Evolutionary conservation across 2,329 filamentous ascomycete species (phyloP).

Genomic region (Clarireedia homoeocarpa): DNA sequence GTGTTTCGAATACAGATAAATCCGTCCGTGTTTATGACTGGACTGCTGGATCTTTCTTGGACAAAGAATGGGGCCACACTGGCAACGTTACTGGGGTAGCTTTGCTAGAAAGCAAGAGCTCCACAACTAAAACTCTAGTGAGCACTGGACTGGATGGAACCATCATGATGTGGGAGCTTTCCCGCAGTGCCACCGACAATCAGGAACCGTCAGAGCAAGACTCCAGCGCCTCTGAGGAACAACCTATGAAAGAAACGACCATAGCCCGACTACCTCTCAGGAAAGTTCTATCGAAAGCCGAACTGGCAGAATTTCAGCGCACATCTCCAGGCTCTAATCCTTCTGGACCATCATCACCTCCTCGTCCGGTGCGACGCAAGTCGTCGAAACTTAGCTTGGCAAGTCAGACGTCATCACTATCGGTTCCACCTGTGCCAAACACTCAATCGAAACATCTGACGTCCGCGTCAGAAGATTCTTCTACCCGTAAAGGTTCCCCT

Average conservation of each 20-base stretch:
- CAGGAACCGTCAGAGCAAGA: conserved; percentile 17
- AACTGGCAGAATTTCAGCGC: conserved; percentile 71
- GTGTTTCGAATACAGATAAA: conserved; percentile 92
- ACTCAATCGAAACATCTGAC: conserved; percentile 22
- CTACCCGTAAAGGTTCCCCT: conserved; percentile 14
- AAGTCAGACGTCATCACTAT: conserved; percentile 42
- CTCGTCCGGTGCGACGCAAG: conserved; percentile 45
- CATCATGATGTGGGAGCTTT: conserved; percentile 63
- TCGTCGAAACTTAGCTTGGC: conserved; percentile 44
- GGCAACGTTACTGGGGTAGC: conserved; percentile 85
- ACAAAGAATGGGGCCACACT: conserved; percentile 90
- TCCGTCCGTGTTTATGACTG: conserved; percentile 85
- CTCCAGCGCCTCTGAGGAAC: conserved; percentile 15
- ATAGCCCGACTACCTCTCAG: conserved; percentile 66
- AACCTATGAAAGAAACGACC: conserved; percentile 39
- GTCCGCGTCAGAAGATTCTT: conserved; percentile 25
- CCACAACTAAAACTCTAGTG: conserved; percentile 51
- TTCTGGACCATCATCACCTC: conserved; percentile 46
- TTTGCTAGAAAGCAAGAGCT: conserved; percentile 51
- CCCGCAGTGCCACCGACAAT: conserved; percentile 16
- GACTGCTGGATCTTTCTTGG: conserved; percentile 67
- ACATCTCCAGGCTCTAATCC: conserved; percentile 34
- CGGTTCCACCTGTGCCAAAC: conserved; percentile 20
- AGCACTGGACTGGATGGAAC: conserved; percentile 75
- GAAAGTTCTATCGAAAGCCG: conserved; percentile 77